These are phyloP conservation scores for Camillea tinctor DNA, from an alignment of 2,329 filamentous ascomycete species.

Conservation along the genomic window DNA sequence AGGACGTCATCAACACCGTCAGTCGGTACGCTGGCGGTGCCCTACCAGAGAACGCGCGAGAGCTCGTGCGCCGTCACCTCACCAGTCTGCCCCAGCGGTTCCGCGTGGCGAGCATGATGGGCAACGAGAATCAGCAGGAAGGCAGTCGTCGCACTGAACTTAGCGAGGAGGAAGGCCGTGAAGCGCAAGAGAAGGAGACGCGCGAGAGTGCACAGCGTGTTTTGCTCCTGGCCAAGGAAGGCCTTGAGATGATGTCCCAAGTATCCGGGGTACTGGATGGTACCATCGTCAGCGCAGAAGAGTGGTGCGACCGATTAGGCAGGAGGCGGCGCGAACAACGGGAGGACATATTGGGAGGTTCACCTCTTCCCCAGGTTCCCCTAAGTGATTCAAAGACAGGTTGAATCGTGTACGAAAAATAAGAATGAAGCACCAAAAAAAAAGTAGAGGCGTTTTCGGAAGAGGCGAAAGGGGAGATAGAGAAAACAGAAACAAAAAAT, in stretches of 20 bases:
- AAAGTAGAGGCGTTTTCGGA: conserved; percentile 15
- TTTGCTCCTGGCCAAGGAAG: conserved; percentile 82
- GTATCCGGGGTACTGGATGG: conserved; percentile 85
- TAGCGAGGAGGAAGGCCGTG: conserved; percentile 36
- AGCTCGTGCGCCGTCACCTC: conserved; percentile 79
- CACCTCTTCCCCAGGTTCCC: conserved; percentile 15
- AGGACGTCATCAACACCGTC: conserved; percentile 79
- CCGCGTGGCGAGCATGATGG: conserved; percentile 63
- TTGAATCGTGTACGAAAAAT: conserved; percentile 14
- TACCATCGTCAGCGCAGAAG: conserved; percentile 85
- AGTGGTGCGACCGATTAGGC: conserved; percentile 82
- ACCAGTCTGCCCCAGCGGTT: conserved; percentile 83
- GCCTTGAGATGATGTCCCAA: conserved; percentile 90
- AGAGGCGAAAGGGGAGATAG: conserved; percentile 6
- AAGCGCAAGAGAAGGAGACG: conserved; percentile 42
- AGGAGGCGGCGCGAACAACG: conserved; percentile 39
- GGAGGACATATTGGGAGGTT: conserved; percentile 23
- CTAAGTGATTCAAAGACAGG: conserved; percentile 26
- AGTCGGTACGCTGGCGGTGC: conserved; percentile 90
- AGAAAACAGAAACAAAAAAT: conserved; percentile 17
- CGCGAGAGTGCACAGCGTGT: conserved; percentile 70
- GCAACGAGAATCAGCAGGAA: conserved; percentile 30
- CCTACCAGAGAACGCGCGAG: conserved; percentile 81
- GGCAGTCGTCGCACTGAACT: conserved; percentile 22
- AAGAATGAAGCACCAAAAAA: conserved; percentile 3